A percentile compares a stretch with the other conserved stretches of the same genome.
phyloP scores from a whole-genome alignment of 2,329 filamentous ascomycete species.

The Trichoderma gracile region DNA sequence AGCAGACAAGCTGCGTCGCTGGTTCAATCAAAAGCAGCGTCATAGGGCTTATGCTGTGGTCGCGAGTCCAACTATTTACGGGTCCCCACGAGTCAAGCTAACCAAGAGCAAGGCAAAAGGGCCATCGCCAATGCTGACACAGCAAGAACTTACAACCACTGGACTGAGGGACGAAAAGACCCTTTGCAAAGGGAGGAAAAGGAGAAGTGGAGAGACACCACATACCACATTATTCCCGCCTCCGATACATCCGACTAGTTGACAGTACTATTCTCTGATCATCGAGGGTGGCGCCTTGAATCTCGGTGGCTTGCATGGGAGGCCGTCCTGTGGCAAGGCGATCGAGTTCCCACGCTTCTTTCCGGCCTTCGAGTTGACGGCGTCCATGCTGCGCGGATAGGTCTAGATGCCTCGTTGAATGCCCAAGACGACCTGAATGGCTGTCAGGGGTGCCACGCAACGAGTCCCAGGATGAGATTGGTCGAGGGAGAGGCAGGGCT shows the following conservation, averaged over 20 bases:
- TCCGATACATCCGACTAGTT: conserved; percentile 24
- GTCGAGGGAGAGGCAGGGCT: conserved; percentile 7
- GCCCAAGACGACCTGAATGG: conserved; percentile 2
- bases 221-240: conserved; percentile 18
- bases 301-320: conserved; percentile 8
- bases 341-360: background rate
- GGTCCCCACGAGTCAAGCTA: conserved; percentile 21
- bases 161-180: background rate
- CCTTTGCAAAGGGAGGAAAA: conserved; percentile 5
- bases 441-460: conserved; percentile 1
- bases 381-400: background rate
- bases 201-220: conserved; percentile 22
- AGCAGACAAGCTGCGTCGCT: conserved; percentile 8
- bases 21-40: conserved; percentile 3
- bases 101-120: conserved; percentile 14
- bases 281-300: conserved; percentile 12
- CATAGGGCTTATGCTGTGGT: conserved; percentile 14
- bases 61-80: conserved; percentile 15
- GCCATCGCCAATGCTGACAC: conserved; percentile 17
- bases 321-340: background rate
- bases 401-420: background rate
- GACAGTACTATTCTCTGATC: conserved; percentile 4
- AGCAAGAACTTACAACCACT: conserved; percentile 5
- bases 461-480: background rate
- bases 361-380: conserved; percentile 1